Evolutionary conservation across 305 asterid genomes (phyloP), one percentile per base, ranked within the genome.

Genomic region (Plantago rigida): DNA sequence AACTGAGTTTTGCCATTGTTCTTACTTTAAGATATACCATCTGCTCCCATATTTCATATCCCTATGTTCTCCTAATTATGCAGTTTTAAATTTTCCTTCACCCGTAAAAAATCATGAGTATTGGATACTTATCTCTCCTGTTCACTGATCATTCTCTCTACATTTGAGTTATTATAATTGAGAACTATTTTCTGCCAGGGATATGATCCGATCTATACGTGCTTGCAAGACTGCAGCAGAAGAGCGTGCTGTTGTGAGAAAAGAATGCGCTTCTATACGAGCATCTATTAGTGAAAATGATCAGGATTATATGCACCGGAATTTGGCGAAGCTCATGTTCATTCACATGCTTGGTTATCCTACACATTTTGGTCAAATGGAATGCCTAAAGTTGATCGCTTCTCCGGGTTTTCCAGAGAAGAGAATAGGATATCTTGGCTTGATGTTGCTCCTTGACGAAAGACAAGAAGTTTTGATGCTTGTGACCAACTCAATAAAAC

Each of bases 321-420:
- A 93, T 77, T 76, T 93, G 77, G 97, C 99, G 15, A 93, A 93
- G 77, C 97, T 93, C 71, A 93, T 89, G 99, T 93, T 89, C 76
- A 84, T 93, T 76, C 99, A 93, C 88, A 93, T 93, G 99, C 96
- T 93, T 59, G 96, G 99, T 67, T 89, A 89, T 71, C 99, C 97
- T 24, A 93, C 97, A 13, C 99, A 93, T 83, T 93, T 93, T 81
- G 99, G 97, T 75, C 99, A 93, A 82, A 93, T 93, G 99, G 97
- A 93, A 74, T 93, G 99, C 85, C 77, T 93, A 65, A 93, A 89
- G 81, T 77, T 83, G 73, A 93, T 93, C 66, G 99, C 99, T 61
- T 81, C 95, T 66, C 88, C 97, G 24, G 99, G 99, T 63, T 89
- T 93, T 66, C 97, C 97, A 4, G 99, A 87, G 81, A 93, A 93